Base-by-base conservation (phyloP, 257 asterid genomes). In the Craterostigma plantagineum region DNA sequence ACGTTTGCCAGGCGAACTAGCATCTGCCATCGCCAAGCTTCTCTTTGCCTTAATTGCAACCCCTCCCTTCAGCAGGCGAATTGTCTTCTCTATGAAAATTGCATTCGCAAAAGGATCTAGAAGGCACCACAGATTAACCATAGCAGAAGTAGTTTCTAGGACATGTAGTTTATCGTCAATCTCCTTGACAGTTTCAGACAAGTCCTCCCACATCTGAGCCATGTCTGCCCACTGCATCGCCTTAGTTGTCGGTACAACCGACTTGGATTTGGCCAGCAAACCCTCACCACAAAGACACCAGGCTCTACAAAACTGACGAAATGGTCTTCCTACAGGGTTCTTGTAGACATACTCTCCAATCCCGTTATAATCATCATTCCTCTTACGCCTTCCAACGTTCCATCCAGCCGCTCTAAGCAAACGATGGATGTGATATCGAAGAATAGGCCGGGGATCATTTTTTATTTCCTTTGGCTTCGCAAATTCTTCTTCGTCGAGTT, bases 381-480 rank as follows among this genome's bases (percentile, higher is more conserved):
- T 72, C 75, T 56, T 80, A 39, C 95, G 93, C 71, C 95, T 90
- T 47, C 99, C 99, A 51, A 90, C 61, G 60, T 72, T 74, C 99
- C 99, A 90, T 38, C 94, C 92, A 12, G 84, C 76, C 45, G 91
- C 81, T 66, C 73, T 65, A 54, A 83, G 81, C 57, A 90, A 75
- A 46, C 76, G 92, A 63, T 75, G 61, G 73, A 78, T 62, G 63
- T 90, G 91, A 74, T 90, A 80, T 48, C 99, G 84, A 35, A 90
- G 91, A 63, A 83, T 76, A 57, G 99, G 91, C 14, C 99, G 99
- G 30, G 94, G 95, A 58, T 79, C 94, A 48, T 79, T 90, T 69
- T 76, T 77, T 15, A 71, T 51, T 45, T 67, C 80, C 63, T 51
- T 75, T 54, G 91, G 75, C 80, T 64, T 59, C 16, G 77, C 69